A percentile compares a stretch with the other conserved stretches of the same genome.
Evolutionary conservation across 495 filamentous ascomycete genomes (phyloP).

Genomic region (Neurospora cerealis): DNA sequence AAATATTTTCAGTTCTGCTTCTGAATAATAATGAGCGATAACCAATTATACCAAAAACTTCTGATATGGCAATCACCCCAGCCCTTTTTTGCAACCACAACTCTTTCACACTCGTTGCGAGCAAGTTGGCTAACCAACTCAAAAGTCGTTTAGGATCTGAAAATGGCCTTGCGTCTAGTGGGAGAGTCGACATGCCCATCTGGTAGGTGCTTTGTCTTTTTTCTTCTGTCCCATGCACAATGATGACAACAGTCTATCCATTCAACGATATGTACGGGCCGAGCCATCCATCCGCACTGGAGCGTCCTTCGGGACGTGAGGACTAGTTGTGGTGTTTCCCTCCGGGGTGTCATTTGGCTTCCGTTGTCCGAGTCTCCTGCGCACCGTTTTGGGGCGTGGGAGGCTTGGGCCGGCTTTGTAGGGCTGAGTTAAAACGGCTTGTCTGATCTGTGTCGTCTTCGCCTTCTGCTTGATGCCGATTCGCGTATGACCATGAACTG

Average conservation of each 20-base stretch:
- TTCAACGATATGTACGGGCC: constrained; percentile 79
- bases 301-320: constrained; percentile 50
- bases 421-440: constrained; percentile 45
- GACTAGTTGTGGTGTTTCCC: constrained; percentile 84
- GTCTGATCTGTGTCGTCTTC: constrained; percentile 20
- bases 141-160: neutral
- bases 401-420: constrained; percentile 29
- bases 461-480: neutral
- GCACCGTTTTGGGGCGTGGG: constrained; percentile 34
- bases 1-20: constrained; percentile 85
- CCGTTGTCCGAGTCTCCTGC: constrained; percentile 25
- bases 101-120: neutral
- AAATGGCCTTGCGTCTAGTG: neutral
- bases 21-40: constrained; percentile 76
- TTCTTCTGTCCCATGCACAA: constrained; percentile 25
- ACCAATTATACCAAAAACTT: constrained; percentile 65
- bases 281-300: constrained; percentile 73
- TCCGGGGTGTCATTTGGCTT: constrained; percentile 37
- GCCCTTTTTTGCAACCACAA: constrained; percentile 1
- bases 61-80: constrained; percentile 21
- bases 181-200: constrained; percentile 7
- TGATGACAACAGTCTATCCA: constrained; percentile 99
- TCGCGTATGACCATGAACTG: neutral
- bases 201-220: constrained; percentile 1
- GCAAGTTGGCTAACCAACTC: neutral